phyloP scores from a whole-genome alignment of 305 asterid genomes.

The Coffea humblotiana region DNA sequence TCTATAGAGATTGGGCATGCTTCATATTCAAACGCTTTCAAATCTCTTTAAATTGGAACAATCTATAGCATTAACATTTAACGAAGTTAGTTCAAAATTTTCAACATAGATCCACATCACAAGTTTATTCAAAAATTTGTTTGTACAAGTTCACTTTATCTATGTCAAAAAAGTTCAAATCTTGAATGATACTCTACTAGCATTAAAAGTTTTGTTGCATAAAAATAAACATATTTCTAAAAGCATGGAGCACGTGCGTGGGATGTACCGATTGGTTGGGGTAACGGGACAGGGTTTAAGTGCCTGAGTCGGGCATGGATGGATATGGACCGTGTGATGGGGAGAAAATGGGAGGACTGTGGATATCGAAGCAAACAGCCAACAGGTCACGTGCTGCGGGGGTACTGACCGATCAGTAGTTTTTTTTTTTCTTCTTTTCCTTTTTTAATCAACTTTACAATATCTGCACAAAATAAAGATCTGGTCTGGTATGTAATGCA shows the following conservation, averaged over 20 bases:
- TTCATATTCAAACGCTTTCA: too few relatives aligned
- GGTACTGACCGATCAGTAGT: too few relatives aligned
- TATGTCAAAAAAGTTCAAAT: neutral
- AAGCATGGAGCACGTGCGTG: neutral
- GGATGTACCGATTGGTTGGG: constrained; percentile 30
- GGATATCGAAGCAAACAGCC: constrained; percentile 21
- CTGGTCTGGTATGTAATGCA: neutral
- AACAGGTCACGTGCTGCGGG: constrained; percentile 42
- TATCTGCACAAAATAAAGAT: neutral
- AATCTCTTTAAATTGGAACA: too few relatives aligned
- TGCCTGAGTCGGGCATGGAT: constrained; percentile 9
- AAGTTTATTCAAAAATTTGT: too few relatives aligned
- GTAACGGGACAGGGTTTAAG: constrained; percentile 16
- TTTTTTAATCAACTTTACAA: too few relatives aligned
- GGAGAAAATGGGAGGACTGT: neutral
- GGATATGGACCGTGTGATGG: constrained; percentile 17
- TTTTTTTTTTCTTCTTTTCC: too few relatives aligned
- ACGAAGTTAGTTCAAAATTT: too few relatives aligned
- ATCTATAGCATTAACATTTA: too few relatives aligned
- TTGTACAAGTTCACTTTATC: too few relatives aligned
- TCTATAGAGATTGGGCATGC: too few relatives aligned
- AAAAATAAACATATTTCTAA: neutral
- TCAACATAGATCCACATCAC: too few relatives aligned
- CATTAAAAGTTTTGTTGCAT: neutral
- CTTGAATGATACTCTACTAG: neutral